These are phyloP conservation scores for Nakaseomyces nivariensis DNA, from an alignment of 1,139 yeast genomes.

Conservation along the genomic window DNA sequence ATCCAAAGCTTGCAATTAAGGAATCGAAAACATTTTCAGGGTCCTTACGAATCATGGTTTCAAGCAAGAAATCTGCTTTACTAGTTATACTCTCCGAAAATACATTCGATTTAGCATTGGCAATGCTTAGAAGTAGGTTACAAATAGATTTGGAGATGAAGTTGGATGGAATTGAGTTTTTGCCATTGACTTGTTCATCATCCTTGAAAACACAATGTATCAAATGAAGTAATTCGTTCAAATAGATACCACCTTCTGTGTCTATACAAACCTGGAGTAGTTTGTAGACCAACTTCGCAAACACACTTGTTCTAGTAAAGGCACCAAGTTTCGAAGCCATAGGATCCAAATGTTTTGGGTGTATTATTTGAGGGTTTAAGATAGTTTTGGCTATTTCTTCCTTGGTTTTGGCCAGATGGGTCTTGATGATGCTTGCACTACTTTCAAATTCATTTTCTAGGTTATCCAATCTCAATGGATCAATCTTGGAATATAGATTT, in stretches of 20 bases:
- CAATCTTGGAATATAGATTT: slow-evolving; percentile 36
- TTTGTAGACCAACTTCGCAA: slow-evolving; percentile 50
- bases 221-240: slow-evolving; percentile 54
- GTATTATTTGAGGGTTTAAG: slow-evolving; percentile 33
- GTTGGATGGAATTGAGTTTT: slow-evolving; percentile 33
- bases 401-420: slow-evolving; percentile 30
- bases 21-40: slow-evolving; percentile 39
- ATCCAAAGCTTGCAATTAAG: slow-evolving; percentile 49
- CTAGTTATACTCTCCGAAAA: slow-evolving; percentile 40
- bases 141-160: slow-evolving; percentile 48
- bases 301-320: slow-evolving; percentile 42
- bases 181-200: slow-evolving; percentile 38
- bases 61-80: slow-evolving; percentile 50
- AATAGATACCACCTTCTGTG: slow-evolving; percentile 41
- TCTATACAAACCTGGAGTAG: slow-evolving; percentile 44
- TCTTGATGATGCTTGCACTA: slow-evolving; percentile 31
- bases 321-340: slow-evolving; percentile 35
- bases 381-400: slow-evolving; percentile 38
- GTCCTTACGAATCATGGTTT: slow-evolving; percentile 40
- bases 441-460: slow-evolving; percentile 35
- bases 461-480: slow-evolving; percentile 31
- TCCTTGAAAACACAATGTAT: slow-evolving; percentile 56
- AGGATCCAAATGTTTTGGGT: slow-evolving; percentile 25
- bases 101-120: slow-evolving; percentile 33
- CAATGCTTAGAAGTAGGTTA: slow-evolving; percentile 42